Evolutionary conservation across 1,284 basidiomycete genomes (phyloP).

Genomic region (Cystobasidium slooffiae): DNA sequence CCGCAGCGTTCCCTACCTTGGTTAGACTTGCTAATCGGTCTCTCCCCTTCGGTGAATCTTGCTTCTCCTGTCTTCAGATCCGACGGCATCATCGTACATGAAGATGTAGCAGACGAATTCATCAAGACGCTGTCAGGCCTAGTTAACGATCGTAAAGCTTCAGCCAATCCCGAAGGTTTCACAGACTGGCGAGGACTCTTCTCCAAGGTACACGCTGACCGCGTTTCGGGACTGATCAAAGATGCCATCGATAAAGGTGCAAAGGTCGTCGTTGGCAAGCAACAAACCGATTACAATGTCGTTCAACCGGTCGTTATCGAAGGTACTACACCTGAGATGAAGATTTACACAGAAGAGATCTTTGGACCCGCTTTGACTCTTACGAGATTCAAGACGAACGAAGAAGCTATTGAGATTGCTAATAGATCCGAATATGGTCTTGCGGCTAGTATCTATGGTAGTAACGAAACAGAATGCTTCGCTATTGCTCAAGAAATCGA

Average conservation of each 20-base stretch:
- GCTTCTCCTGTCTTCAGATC: slow-evolving; percentile 7
- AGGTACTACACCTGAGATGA: slow-evolving; percentile 63
- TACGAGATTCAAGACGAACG: slow-evolving; percentile 50
- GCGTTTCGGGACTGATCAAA: slow-evolving; percentile 62
- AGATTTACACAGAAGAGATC: slow-evolving; percentile 60
- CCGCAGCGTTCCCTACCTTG: no score
- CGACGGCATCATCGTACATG: slow-evolving; percentile 48
- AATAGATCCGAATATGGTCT: slow-evolving; percentile 54
- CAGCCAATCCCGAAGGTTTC: slow-evolving; percentile 62
- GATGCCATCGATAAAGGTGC: slow-evolving; percentile 66
- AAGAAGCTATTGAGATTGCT: slow-evolving; percentile 53
- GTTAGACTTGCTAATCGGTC: slow-evolving; percentile 54
- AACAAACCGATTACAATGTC: slow-evolving; percentile 52
- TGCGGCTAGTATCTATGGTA: slow-evolving; percentile 52
- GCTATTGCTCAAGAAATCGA: slow-evolving; percentile 51
- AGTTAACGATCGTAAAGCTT: slow-evolving; percentile 41
- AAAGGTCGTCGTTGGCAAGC: slow-evolving; percentile 54
- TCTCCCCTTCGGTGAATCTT: slow-evolving; percentile 71
- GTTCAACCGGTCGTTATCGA: slow-evolving; percentile 65
- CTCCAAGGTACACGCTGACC: slow-evolving; percentile 62
- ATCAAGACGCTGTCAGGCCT: slow-evolving; percentile 40
- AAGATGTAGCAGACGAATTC: slow-evolving; percentile 51
- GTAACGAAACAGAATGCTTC: slow-evolving; percentile 30
- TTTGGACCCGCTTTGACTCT: slow-evolving; percentile 64
- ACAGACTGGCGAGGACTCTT: slow-evolving; percentile 60